These are phyloP conservation scores for Arthrobotrys iridis DNA, from an alignment of 2,329 filamentous ascomycete genomes.

Conservation along the genomic window DNA sequence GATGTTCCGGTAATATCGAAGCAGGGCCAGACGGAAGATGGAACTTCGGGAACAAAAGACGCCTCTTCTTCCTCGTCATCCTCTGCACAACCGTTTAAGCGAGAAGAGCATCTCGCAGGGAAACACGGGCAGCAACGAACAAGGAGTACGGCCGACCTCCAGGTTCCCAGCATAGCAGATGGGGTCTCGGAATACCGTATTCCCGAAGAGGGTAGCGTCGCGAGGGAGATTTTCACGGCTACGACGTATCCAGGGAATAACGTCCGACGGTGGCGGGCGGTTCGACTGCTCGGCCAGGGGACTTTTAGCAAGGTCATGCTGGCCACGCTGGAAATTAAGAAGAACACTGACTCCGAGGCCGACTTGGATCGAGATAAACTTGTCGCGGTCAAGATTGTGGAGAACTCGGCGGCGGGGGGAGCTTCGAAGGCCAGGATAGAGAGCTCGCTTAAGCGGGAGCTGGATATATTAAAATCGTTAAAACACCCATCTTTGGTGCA, in stretches of 20 bases:
- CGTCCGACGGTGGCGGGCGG: conserved; percentile 77
- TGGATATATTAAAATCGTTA: conserved; percentile 90
- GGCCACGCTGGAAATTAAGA: conserved; percentile 75
- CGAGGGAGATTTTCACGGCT: conserved; percentile 74
- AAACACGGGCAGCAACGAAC: conserved; percentile 58
- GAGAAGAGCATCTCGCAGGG: conserved; percentile 59
- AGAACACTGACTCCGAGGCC: conserved; percentile 66
- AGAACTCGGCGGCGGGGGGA: conserved; percentile 91
- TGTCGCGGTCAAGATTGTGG: conserved; percentile 93
- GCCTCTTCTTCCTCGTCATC: neutral
- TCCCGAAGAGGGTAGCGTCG: conserved; percentile 62
- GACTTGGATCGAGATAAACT: conserved; percentile 77
- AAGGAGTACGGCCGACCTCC: conserved; percentile 59
- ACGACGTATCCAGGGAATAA: conserved; percentile 74
- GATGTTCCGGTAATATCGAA: conserved; percentile 53
- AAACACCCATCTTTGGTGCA: conserved; percentile 90
- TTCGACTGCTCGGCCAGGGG: conserved; percentile 85
- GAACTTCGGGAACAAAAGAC: conserved; percentile 55
- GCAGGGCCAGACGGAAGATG: conserved; percentile 43
- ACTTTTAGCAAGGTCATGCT: conserved; percentile 96
- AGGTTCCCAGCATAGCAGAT: conserved; percentile 82
- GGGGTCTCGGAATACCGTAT: conserved; percentile 59
- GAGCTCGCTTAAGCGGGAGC: conserved; percentile 90
- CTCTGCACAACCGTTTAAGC: conserved; percentile 56
- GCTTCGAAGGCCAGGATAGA: conserved; percentile 88